Conservation (phyloP, 2,329 filamentous ascomycete genomes). For the Pyricularia sp. region DNA sequence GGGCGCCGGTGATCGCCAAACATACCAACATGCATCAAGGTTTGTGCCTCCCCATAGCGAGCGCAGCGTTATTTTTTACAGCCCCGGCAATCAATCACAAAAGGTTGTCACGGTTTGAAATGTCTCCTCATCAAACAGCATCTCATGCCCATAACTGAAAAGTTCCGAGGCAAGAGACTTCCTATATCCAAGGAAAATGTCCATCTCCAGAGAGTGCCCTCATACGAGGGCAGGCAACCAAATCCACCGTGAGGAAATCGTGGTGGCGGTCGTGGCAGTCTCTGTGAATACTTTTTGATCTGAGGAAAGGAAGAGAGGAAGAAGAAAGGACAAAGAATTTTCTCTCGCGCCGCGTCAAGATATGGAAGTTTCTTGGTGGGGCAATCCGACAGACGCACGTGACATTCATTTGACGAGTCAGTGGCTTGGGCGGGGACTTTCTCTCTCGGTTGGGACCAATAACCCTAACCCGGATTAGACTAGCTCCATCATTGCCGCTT, state of each 20-base stretch:
- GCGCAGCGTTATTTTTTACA: neutral
- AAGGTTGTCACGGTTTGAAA: slow-evolving; percentile 14
- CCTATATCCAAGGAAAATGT: slow-evolving; percentile 48
- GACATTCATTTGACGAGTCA: neutral
- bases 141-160: slow-evolving; percentile 36
- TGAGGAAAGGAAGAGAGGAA: slow-evolving; percentile 31
- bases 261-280: slow-evolving; percentile 56
- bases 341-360: neutral
- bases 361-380: neutral
- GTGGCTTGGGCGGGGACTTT: too few species aligned
- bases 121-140: slow-evolving; percentile 53
- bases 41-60: neutral
- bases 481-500: neutral
- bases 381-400: neutral
- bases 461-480: neutral
- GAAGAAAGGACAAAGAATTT: slow-evolving; percentile 13
- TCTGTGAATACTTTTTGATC: slow-evolving; percentile 54
- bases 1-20: too few species aligned
- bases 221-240: slow-evolving; percentile 38
- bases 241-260: slow-evolving; percentile 43
- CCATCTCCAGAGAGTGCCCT: slow-evolving; percentile 40
- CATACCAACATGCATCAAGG: neutral
- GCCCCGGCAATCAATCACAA: neutral
- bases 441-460: too few species aligned
- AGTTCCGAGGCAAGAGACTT: slow-evolving; percentile 43